These are phyloP conservation scores for Cutaneotrichosporon cyanovorans DNA, from an alignment of 1,284 basidiomycete species.

Conservation along the genomic window DNA sequence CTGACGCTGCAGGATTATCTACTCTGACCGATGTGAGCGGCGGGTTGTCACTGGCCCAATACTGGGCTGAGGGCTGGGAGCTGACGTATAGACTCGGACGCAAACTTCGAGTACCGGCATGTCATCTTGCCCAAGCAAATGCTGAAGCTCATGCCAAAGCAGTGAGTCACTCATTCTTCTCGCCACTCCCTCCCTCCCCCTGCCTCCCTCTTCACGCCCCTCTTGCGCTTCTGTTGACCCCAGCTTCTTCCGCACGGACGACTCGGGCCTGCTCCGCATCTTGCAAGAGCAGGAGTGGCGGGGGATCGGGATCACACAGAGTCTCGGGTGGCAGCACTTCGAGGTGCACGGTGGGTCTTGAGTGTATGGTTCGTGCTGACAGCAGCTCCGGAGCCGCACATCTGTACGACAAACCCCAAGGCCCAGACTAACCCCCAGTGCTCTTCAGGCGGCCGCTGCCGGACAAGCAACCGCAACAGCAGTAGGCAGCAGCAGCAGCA, in stretches of 20 bases:
- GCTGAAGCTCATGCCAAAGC: conserved; percentile 77
- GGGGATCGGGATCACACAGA: conserved; percentile 91
- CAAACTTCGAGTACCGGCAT: conserved; percentile 65
- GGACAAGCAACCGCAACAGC: too few relatives aligned
- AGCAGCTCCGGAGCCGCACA: conserved; percentile 74
- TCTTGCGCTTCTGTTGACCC: neutral
- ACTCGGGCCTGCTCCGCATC: conserved; percentile 71
- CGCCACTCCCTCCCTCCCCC: neutral
- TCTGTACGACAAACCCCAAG: conserved; percentile 7
- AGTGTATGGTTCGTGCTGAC: conserved; percentile 7
- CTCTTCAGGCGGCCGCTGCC: conserved; percentile 49
- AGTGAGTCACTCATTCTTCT: conserved; percentile 50
- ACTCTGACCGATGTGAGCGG: conserved; percentile 43
- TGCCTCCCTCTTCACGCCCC: neutral
- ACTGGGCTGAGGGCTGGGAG: neutral
- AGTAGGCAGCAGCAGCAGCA: too few relatives aligned
- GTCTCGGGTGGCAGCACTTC: conserved; percentile 94
- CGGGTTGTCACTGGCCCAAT: neutral
- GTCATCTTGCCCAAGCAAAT: conserved; percentile 85
- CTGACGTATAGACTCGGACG: conserved; percentile 47
- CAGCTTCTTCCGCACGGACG: conserved; percentile 57
- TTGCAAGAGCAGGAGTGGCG: conserved; percentile 85
- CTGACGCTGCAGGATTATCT: conserved; percentile 36
- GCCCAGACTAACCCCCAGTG: conserved; percentile 20
- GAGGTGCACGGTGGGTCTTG: conserved; percentile 79